Base-by-base conservation (phyloP, 257 asterid species). In the Solanum etuberosum region DNA sequence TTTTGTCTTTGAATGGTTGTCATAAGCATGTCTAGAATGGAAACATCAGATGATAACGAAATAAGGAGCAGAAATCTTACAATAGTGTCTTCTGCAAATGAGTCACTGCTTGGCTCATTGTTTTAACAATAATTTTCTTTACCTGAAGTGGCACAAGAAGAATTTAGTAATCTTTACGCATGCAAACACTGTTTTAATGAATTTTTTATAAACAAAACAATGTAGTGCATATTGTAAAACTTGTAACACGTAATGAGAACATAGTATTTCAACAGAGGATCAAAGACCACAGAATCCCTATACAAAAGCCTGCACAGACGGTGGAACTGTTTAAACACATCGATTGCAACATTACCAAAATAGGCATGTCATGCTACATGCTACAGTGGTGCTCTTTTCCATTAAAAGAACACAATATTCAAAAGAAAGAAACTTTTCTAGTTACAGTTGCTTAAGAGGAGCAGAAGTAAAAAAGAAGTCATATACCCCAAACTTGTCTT, bases 401-500 rank as follows among this genome's bases (percentile, higher is more conserved):
- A 43, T 43, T 43, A 43, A 1, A 18, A 72, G 15, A 72, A 34
- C 27, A 34, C 42, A 4, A 8, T 16, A 71, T 71, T 40, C 40
- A 71, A 71, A 32, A 70, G 21, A 21, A 70, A 29, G 21, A 7
- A 16, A 29, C n/a, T 68, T 68, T 68, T 68, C 76, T 14, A 68
- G 76, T 68, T 7, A 71, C 80, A 8, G 29, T 18, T 18, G 25
- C 27, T 71, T 71, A 71, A 71, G 80, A 72, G 80, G 80, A 65
- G 27, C 51, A 37, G 51, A 73, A 35, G 32, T 31, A n/a, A 32
- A 32, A 71, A 34, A 8, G 51, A 23, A 37, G 25, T 31, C 76
- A 59, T 48, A 46, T 78, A 90, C 93, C 93, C 88, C 94, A 31
- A 90, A 86, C 86, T 89, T 91, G 89, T 88, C 92, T 86, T 90